Evolutionary conservation across 768 basidiomycete genomes (phyloP), one percentile per base, ranked within the genome.

Genomic region (Termitomyces eurrhizus): DNA sequence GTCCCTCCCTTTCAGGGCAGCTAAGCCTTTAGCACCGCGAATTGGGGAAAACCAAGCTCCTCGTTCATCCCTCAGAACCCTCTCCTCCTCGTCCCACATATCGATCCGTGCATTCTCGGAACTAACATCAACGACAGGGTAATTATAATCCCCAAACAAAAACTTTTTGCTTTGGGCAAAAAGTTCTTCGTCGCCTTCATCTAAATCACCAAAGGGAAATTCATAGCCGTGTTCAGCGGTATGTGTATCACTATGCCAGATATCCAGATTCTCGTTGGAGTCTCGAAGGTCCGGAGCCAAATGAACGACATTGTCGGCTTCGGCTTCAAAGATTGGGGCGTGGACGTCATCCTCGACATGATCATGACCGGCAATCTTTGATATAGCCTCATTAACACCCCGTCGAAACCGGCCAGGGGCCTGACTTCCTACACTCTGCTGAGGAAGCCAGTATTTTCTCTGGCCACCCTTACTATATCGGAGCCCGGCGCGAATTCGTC

Each of bases 401-500:
- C 80, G 70, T 63, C 78, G 77, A 14, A 77, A 63, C 29, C 72
- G 73, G 35, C 78, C 77, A 14, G 75, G 72, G 3, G 75, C 75
- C 8, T 72, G 72, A 26, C 71, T 75, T 7, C 75, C 70, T 42
- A 77, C 67, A 29, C 72, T 77, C 0, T 85, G 82, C 67, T 87
- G 85, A 0, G 95, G 94, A 9, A 99, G 78, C 97, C 97, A 99
- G 73, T 99, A 99, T 75, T 99, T 99, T 59, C 80, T 80, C 70
- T 86, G 84, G 1, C 96, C 97, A n/a, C 94, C 94, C 57, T 89
- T 84, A 51, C 87, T 86, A 68, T 99, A 99, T 26, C 97, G 83
- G 41, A 99, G 77, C 1, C 97, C 97, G 0, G 97, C 97, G 46
- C 88, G 81, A 58, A 98, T 96, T 2, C 97, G 82, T 41, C 88